Percentiles rank a stretch among this genome's conserved stretches.
These are phyloP conservation scores for Calvatia gigantea DNA, from an alignment of 768 basidiomycete genomes.

Conservation along the genomic window DNA sequence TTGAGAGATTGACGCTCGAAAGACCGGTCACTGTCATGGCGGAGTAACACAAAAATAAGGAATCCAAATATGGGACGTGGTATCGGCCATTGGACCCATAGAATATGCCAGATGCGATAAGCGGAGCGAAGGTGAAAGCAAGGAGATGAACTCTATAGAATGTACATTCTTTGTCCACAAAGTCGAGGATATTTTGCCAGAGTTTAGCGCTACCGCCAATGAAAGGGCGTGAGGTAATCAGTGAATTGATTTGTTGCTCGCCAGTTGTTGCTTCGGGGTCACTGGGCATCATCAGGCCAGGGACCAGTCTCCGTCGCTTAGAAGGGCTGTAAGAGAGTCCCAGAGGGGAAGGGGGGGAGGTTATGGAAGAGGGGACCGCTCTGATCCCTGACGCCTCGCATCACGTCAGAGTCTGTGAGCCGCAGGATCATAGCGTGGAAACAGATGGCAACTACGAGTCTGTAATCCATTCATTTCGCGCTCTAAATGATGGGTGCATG, in stretches of 20 bases:
- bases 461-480: too few relatives aligned
- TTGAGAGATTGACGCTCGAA: constrained; percentile 46
- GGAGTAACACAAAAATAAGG: constrained; percentile 59
- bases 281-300: background rate
- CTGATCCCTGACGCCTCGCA: too few relatives aligned
- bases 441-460: too few relatives aligned
- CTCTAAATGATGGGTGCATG: too few relatives aligned
- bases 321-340: background rate
- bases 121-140: constrained; percentile 52
- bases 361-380: too few relatives aligned
- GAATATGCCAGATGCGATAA: constrained; percentile 61
- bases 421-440: too few relatives aligned
- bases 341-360: background rate
- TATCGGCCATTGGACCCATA: constrained; percentile 59
- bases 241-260: background rate
- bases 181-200: background rate
- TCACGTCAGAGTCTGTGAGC: too few relatives aligned
- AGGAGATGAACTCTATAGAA: constrained; percentile 52
- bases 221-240: background rate
- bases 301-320: too few relatives aligned
- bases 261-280: background rate
- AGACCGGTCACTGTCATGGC: constrained; percentile 52
- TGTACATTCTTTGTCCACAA: constrained; percentile 23
- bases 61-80: constrained; percentile 48
- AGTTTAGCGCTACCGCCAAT: background rate